A percentile compares a stretch with the other conserved stretches of the same genome.
Conservation (phyloP, 768 basidiomycete species). For the Collybia mongolica region DNA sequence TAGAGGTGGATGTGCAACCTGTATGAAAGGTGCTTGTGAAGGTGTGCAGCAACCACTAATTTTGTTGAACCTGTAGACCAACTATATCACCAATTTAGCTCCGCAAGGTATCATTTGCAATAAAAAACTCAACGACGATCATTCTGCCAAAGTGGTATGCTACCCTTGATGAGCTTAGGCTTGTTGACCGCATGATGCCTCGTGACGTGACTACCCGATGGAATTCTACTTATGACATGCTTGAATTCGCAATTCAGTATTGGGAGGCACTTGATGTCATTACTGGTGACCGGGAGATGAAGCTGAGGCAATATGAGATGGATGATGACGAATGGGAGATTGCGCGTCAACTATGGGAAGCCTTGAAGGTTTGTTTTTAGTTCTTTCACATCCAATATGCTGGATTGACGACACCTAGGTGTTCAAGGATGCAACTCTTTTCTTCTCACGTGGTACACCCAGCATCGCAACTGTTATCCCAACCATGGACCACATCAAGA, state of each 20-base stretch:
- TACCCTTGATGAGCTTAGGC: no score
- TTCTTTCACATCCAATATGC: neutral
- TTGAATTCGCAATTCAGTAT: neutral
- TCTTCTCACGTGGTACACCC: neutral
- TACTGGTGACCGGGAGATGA: neutral
- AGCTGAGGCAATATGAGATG: neutral
- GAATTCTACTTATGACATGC: no score
- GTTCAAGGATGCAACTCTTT: slow-evolving; percentile 3
- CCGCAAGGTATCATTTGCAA: no score
- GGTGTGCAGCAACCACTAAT: no score
- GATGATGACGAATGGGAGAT: neutral
- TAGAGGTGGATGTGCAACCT: slow-evolving; percentile 9
- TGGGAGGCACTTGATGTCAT: neutral
- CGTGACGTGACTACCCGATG: slow-evolving; percentile 28
- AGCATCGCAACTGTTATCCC: slow-evolving; percentile 3
- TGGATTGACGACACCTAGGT: no score
- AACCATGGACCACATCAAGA: slow-evolving; percentile 25
- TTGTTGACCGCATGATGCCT: slow-evolving; percentile 18
- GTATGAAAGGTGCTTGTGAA: slow-evolving; percentile 19
- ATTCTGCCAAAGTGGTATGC: no score
- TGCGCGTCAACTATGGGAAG: neutral
- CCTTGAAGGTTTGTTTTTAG: neutral
- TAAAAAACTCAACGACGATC: no score
- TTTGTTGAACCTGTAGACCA: no score
- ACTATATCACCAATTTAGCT: slow-evolving; percentile 1